Evolutionary conservation across 169 alveolate species (phyloP), one percentile per base, ranked within the genome.

Genomic region (Neospora caninum): DNA sequence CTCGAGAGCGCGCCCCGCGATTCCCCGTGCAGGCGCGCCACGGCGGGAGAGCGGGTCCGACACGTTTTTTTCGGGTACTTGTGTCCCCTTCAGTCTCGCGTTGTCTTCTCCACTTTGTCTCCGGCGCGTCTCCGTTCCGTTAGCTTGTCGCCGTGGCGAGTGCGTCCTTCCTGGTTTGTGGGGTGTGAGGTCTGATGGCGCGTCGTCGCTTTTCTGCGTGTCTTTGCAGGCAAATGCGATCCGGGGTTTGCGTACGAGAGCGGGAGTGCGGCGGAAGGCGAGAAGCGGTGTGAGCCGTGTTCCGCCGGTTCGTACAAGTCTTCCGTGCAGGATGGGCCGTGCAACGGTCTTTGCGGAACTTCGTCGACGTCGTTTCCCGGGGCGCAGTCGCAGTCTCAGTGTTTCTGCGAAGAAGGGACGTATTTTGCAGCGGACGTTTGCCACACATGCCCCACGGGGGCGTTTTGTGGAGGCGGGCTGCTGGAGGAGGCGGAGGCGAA

Each of bases 391-490:
- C 97, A 97, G 78, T 91, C 91, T 25, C 98, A 97, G 83, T 97
- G 98, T 80, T 97, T 95, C 95, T 97, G 98, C 88, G 95, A 95
- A 93, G 94, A 54, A 54, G 97, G 97, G n/a, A 96, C 94, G 87
- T 97, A 95, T 93, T 94, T 94, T 36, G 97, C 96, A 34, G 97
- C 96, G 18, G 97, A 95, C n/a, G 95, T 93, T 13, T 97, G 98
- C 84, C 96, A 95, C 88, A 96, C 95, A 29, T 97, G 98, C 64
- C 96, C 97, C 73, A 98, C 94, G 67, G 98, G 98, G 10, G 97
- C 98, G 36, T 93, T 80, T 9, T 97, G 98, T 88, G 96, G 92
- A 31, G 98, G 98, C 6, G 98, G 98, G 0, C 86, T 97, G 87
- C 41, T 92, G 34, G 87, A 91, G 49, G 89, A 49, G 27, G 97